Conservation (phyloP, 1,284 basidiomycete genomes). For the Naganishia sp. region DNA sequence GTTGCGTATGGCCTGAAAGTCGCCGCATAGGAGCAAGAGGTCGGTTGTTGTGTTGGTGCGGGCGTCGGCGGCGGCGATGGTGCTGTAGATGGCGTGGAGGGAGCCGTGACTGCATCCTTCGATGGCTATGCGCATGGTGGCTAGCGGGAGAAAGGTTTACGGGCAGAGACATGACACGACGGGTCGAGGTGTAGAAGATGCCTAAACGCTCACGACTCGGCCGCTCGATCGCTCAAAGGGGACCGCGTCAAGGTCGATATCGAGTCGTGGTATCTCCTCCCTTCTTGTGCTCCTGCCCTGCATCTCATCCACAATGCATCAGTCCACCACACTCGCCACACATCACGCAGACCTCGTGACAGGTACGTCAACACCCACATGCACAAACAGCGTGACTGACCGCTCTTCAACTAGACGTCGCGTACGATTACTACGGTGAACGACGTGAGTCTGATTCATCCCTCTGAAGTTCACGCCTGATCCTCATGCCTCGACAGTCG, state of each 20-base stretch:
- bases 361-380: slow-evolving; percentile 39
- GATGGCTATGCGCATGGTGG: slow-evolving; percentile 59
- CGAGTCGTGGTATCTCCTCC: background rate
- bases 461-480: slow-evolving; percentile 62
- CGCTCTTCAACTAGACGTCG: slow-evolving; percentile 63
- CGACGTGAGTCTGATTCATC: slow-evolving; percentile 53
- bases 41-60: slow-evolving; percentile 70
- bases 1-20: slow-evolving; percentile 93
- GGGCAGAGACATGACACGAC: background rate
- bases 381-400: background rate
- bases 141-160: too few relatives aligned
- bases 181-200: background rate
- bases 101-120: slow-evolving; percentile 96
- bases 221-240: background rate
- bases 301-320: slow-evolving; percentile 43
- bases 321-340: slow-evolving; percentile 51
- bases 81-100: slow-evolving; percentile 81
- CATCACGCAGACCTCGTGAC: slow-evolving; percentile 54
- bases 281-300: background rate
- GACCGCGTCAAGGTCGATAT: background rate
- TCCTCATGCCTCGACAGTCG: slow-evolving; percentile 40
- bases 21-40: slow-evolving; percentile 86
- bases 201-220: background rate
- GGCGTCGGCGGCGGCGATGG: slow-evolving; percentile 66
- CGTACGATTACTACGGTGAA: slow-evolving; percentile 86